phyloP scores from a whole-genome alignment of 306 rosid genomes.

The Vigna hirtella region DNA sequence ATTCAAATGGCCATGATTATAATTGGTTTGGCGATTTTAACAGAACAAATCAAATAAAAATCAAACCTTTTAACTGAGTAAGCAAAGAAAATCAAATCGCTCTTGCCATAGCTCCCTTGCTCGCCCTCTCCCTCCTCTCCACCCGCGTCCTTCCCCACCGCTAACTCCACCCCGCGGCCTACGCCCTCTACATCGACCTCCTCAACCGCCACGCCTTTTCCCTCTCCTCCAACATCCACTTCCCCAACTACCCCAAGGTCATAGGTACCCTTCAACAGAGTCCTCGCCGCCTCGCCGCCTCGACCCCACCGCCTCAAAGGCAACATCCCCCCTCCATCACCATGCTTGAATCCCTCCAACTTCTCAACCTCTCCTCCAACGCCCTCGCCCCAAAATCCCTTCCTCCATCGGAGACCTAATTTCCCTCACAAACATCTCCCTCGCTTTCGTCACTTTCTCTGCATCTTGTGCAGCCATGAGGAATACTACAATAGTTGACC shows the following conservation, averaged over 20 bases:
- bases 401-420: too few relatives aligned
- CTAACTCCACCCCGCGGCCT: conserved; percentile 71
- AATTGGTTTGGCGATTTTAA: neutral
- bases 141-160: conserved; percentile 68
- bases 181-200: conserved; percentile 78
- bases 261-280: too few relatives aligned
- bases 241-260: too few relatives aligned
- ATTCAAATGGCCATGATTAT: neutral
- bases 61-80: neutral
- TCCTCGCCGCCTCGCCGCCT: too few relatives aligned
- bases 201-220: conserved; percentile 66
- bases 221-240: conserved; percentile 50
- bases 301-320: too few relatives aligned
- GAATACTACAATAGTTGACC: neutral
- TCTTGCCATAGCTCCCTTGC: conserved; percentile 52
- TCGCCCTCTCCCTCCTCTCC: conserved; percentile 73
- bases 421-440: too few relatives aligned
- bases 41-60: neutral
- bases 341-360: too few relatives aligned
- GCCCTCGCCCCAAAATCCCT: too few relatives aligned
- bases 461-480: neutral
- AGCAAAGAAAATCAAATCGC: neutral
- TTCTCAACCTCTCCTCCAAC: too few relatives aligned
- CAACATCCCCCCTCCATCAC: too few relatives aligned
- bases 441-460: neutral